Evolutionary conservation across 805 yeast species (phyloP).

Genomic region (Ogataea ramenticola): DNA sequence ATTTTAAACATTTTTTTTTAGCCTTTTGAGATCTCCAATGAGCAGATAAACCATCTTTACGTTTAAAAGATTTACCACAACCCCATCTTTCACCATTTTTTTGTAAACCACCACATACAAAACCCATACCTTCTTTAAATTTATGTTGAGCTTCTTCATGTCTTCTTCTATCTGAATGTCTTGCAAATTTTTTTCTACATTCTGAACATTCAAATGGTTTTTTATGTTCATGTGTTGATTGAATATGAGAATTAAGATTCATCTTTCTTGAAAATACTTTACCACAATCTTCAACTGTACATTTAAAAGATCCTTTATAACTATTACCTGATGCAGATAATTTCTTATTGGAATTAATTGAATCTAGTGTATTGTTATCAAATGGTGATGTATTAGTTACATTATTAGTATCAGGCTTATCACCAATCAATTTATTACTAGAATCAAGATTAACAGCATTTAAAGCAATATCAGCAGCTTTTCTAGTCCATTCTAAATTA

Average conservation of each 20-base stretch:
- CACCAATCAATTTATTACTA: too few species aligned
- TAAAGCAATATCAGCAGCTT: conserved; percentile 20
- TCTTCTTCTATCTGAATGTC: conserved; percentile 27
- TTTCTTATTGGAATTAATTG: background rate
- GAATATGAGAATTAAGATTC: conserved; percentile 26
- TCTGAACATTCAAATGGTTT: conserved; percentile 24
- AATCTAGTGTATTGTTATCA: background rate
- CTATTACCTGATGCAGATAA: background rate
- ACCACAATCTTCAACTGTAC: conserved; percentile 20
- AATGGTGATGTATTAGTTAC: background rate
- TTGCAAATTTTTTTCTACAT: conserved; percentile 25
- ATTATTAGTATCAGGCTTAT: too few species aligned
- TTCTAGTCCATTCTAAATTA: conserved; percentile 17
- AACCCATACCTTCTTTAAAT: conserved; percentile 11
- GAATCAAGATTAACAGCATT: background rate
- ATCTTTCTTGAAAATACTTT: conserved; percentile 26
- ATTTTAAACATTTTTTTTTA: conserved; percentile 22
- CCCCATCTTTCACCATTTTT: conserved; percentile 27
- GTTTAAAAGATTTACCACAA: conserved; percentile 26
- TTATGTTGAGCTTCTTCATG: conserved; percentile 27
- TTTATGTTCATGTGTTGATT: conserved; percentile 26
- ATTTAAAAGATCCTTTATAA: conserved; percentile 12
- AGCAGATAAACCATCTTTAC: conserved; percentile 29
- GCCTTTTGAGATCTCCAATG: conserved; percentile 31
- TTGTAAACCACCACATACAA: conserved; percentile 22